Evolutionary conservation across 257 asterid species (phyloP).

Genomic region (Nicotiana paniculata): DNA sequence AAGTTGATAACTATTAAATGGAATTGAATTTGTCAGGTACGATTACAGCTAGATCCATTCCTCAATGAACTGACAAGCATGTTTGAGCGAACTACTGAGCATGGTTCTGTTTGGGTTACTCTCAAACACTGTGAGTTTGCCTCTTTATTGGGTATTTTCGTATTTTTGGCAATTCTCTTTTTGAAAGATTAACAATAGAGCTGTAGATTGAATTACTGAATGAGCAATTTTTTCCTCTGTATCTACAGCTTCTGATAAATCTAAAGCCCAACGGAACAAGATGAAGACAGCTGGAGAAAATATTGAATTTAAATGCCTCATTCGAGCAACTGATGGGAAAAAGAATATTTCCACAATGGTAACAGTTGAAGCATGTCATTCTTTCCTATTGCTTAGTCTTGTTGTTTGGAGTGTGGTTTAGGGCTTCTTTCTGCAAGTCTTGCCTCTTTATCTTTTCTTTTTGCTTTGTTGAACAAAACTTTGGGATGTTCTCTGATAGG

Average conservation of each 20-base stretch:
- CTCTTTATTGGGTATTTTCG: not conserved
- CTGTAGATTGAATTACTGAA: not conserved
- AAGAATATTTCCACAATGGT: conserved; percentile 67
- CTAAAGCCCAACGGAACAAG: conserved; percentile 61
- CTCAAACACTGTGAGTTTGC: conserved; percentile 57
- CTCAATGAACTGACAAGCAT: conserved; percentile 63
- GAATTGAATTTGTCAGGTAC: conserved; percentile 34
- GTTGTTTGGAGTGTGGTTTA: not conserved
- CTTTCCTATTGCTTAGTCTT: not conserved
- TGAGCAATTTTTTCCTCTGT: not conserved
- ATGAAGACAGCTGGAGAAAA: conserved; percentile 61
- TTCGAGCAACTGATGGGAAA: conserved; percentile 86
- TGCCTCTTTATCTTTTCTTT: not conserved
- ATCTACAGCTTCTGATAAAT: conserved; percentile 64
- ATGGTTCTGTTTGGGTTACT: conserved; percentile 82
- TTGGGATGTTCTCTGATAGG: not conserved
- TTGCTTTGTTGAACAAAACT: not conserved
- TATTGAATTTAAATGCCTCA: conserved; percentile 62
- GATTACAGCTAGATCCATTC: conserved; percentile 72
- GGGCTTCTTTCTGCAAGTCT: not conserved
- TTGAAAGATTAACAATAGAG: not conserved
- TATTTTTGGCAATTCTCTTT: conserved; percentile 7
- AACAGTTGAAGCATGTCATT: not conserved
- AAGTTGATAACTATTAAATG: not conserved
- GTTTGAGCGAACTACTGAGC: conserved; percentile 70